These are phyloP conservation scores for Choiromyces venosus DNA, from an alignment of 495 filamentous ascomycete genomes.

Conservation along the genomic window DNA sequence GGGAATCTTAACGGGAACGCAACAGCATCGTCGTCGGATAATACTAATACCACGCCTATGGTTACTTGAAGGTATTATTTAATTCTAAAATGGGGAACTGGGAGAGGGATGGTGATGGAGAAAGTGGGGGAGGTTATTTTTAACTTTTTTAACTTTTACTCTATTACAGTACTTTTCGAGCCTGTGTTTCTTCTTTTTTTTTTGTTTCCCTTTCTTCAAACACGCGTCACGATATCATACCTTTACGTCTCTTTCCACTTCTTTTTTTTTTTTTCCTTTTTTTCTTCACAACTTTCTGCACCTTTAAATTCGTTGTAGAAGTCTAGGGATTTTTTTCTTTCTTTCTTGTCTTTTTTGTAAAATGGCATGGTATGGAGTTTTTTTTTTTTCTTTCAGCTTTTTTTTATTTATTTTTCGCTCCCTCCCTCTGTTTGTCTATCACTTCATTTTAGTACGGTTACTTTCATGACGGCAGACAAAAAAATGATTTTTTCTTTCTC, in stretches of 20 bases:
- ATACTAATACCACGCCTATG: background rate
- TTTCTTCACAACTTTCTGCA: background rate
- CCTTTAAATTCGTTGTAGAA: conserved; percentile 34
- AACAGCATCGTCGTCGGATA: background rate
- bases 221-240: background rate
- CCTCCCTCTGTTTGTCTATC: conserved; percentile 6
- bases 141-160: background rate
- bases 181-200: background rate
- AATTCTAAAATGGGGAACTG: background rate
- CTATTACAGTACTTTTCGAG: too few relatives aligned
- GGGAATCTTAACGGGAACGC: background rate
- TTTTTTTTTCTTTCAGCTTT: conserved; percentile 29
- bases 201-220: background rate
- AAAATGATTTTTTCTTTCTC: conserved; percentile 27
- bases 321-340: conserved; percentile 29
- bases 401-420: conserved; percentile 13
- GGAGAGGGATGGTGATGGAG: background rate
- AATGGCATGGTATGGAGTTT: conserved; percentile 38
- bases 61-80: background rate
- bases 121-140: background rate
- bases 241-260: background rate
- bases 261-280: conserved; percentile 3
- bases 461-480: conserved; percentile 17
- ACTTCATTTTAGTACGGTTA: conserved; percentile 15
- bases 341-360: background rate